Conservation (phyloP, 83 land plant genomes). For the Picea abies region DNA sequence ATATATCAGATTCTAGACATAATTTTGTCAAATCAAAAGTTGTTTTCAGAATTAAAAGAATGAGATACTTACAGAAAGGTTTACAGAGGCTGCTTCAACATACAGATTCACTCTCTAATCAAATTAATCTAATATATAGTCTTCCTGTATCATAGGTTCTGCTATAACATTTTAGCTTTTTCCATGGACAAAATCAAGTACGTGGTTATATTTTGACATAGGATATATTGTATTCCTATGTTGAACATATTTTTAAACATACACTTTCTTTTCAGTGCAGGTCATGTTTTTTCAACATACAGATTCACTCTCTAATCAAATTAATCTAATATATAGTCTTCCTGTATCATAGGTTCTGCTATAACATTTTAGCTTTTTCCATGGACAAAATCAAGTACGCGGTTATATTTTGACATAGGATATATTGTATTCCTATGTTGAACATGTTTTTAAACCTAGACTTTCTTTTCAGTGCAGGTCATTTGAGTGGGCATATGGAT, state of each 20-base stretch:
- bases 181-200: too few relatives aligned
- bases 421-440: not conserved
- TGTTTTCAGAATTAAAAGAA: not conserved
- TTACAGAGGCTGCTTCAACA: not conserved
- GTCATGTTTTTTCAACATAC: constrained; percentile 26
- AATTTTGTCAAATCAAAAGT: not conserved
- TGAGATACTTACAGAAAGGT: not conserved
- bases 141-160: too few relatives aligned
- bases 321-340: not conserved
- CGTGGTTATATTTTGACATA: not conserved
- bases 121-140: not conserved
- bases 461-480: constrained; percentile 56
- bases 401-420: not conserved
- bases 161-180: too few relatives aligned
- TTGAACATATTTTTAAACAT: not conserved
- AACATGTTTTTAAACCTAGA: not conserved
- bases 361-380: too few relatives aligned
- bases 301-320: not conserved
- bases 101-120: not conserved
- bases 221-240: not conserved
- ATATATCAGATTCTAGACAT: too few relatives aligned
- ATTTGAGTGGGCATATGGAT: constrained; percentile 52
- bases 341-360: too few relatives aligned
- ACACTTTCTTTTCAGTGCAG: constrained; percentile 40
- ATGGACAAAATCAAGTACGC: too few relatives aligned